Evolutionary conservation across 495 filamentous ascomycete species (phyloP), one percentile per base, ranked within the genome.

Genomic region (Rhizodiscina lignyota): DNA sequence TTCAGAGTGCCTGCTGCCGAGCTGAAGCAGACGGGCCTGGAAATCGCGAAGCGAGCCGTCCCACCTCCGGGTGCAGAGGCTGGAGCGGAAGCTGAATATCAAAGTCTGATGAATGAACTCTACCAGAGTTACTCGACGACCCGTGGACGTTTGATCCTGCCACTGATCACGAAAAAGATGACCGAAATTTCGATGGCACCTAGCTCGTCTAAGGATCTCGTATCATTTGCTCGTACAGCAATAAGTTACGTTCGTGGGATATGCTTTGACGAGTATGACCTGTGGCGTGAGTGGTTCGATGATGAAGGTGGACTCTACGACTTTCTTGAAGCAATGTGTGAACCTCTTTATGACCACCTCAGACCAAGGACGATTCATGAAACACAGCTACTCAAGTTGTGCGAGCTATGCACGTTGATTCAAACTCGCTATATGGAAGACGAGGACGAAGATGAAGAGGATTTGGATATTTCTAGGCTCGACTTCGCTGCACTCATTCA

Each of bases 361-460:
- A 64, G 72, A 21, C 78, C 78, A 5, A 60, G 68, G 21, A 79
- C 73, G 17, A 77, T 81, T 29, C 75, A 77, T 42, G 78, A 83
- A 49, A 74, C 64, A 15, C 70, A 60, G 69, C 61, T 79, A 43
- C 45, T 83, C 60, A 70, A 79, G 59, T 67, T 87, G 3, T 92
- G 83, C 55, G 79, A 83, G 45, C 59, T 94, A 1, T 77, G 83
- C 37, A 77, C 75, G 5, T 66, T 86, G 51, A 59, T 94, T 8
- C 83, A 86, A 43, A 81, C 80, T n/a, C 73, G 78, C 28, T 92
- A 92, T 42, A 65, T 86, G 45, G 61, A 77, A 17, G 73, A 79
- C 30, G 66, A 68, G 24, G 78, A 79, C 29, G 84, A 92, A 21
- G 53, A 41, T 4, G 40, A 47, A 4, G 41, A 54, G 1, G 68